These are phyloP conservation scores for Saccharum officinarum DNA, from an alignment of 176 grass and related monocot species.

Conservation along the genomic window DNA sequence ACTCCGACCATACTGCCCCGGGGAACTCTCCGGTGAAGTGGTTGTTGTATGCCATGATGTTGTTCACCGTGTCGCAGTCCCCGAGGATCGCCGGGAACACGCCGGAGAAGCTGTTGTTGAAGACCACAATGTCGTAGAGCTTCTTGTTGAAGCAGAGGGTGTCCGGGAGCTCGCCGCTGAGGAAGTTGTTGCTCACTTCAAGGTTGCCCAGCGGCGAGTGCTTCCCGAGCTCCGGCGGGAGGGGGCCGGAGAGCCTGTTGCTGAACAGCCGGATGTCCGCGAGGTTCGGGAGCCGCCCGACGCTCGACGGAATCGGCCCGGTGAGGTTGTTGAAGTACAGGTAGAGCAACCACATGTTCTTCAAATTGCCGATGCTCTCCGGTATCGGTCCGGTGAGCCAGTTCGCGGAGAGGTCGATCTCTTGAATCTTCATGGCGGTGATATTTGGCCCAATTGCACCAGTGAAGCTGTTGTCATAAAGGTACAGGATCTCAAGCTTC, in stretches of 20 bases:
- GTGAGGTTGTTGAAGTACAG: constrained; percentile 47
- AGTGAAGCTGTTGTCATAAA: neutral
- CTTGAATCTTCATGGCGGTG: neutral
- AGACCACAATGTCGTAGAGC: constrained; percentile 30
- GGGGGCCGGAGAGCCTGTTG: constrained; percentile 35
- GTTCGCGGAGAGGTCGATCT: constrained; percentile 49
- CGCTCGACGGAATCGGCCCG: constrained; percentile 34
- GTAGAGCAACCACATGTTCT: constrained; percentile 11
- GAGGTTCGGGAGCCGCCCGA: constrained; percentile 33
- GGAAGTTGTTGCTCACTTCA: constrained; percentile 26
- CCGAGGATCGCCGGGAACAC: constrained; percentile 17
- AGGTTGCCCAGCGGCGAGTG: constrained; percentile 32
- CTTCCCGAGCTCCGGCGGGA: constrained; percentile 50
- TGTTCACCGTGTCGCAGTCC: neutral
- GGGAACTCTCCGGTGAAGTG: constrained; percentile 46
- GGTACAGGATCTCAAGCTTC: constrained; percentile 29
- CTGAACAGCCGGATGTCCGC: neutral
- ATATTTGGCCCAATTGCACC: neutral
- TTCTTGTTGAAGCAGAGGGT: constrained; percentile 27
- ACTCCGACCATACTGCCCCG: constrained; percentile 15
- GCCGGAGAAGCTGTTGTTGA: constrained; percentile 46
- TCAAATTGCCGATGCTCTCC: constrained; percentile 4
- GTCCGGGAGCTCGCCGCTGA: constrained; percentile 41
- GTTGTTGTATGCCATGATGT: constrained; percentile 48
- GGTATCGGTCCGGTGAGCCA: constrained; percentile 36